A percentile compares a stretch with the other conserved stretches of the same genome.
These are phyloP conservation scores for Nakazawaea populi DNA, from an alignment of 805 yeast genomes.

Conservation along the genomic window DNA sequence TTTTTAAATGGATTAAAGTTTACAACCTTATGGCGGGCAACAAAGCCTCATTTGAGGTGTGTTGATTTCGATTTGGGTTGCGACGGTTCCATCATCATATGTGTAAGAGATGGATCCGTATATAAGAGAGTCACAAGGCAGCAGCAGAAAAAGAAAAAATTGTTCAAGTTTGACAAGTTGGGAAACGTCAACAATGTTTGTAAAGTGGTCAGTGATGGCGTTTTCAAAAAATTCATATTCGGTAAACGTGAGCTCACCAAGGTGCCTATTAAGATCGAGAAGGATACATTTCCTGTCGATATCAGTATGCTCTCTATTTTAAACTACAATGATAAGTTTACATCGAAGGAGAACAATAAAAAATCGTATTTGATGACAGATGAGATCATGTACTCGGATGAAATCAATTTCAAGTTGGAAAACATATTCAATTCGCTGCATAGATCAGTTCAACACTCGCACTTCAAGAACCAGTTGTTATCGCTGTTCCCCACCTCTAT, in stretches of 20 bases:
- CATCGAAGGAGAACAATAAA: neutral
- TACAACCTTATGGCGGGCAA: conserved; percentile 55
- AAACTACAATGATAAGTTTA: conserved; percentile 16
- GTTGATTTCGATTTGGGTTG: conserved; percentile 61
- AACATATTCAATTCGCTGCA: neutral
- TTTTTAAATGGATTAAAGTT: conserved; percentile 41
- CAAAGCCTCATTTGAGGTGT: conserved; percentile 48
- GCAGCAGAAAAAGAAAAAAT: conserved; percentile 20
- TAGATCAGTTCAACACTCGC: too few relatives aligned
- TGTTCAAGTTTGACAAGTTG: conserved; percentile 48
- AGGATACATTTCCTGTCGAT: conserved; percentile 44
- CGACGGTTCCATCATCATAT: conserved; percentile 65
- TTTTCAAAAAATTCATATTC: conserved; percentile 61
- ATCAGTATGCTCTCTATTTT: conserved; percentile 50
- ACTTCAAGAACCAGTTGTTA: neutral
- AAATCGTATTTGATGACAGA: conserved; percentile 1
- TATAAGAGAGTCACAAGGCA: conserved; percentile 36
- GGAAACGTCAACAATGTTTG: conserved; percentile 51
- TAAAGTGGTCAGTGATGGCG: conserved; percentile 59
- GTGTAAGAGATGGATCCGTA: conserved; percentile 66
- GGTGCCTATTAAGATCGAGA: conserved; percentile 48
- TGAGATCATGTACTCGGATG: neutral
- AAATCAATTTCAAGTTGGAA: neutral
- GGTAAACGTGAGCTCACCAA: conserved; percentile 55
- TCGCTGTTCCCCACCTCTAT: neutral